These are phyloP conservation scores for Globisporangium carolinianum DNA, from an alignment of 352 stramenopile genomes.

Conservation along the genomic window DNA sequence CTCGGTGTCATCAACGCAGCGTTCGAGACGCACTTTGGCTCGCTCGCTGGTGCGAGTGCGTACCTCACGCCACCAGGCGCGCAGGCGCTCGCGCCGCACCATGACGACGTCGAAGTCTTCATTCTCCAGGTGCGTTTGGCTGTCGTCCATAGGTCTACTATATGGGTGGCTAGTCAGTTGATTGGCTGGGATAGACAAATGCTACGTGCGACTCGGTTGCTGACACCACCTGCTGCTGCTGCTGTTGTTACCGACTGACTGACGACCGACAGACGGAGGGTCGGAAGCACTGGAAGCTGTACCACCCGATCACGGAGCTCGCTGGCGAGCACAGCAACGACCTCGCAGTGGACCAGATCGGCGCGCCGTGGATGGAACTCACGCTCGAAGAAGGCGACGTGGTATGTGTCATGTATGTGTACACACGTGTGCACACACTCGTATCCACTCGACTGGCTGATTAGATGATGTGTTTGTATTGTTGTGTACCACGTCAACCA, in stretches of 20 bases:
- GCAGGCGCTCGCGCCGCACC: constrained; percentile 79
- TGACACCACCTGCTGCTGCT: too few species aligned
- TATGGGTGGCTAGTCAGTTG: background rate
- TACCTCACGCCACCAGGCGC: constrained; percentile 73
- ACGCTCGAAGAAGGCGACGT: constrained; percentile 79
- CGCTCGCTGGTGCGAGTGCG: constrained; percentile 65
- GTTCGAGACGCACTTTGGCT: constrained; percentile 74
- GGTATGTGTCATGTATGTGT: constrained; percentile 20
- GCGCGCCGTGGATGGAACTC: constrained; percentile 75
- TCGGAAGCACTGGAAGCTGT: constrained; percentile 87
- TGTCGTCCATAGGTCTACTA: background rate
- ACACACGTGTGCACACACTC: too few species aligned
- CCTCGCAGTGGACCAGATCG: constrained; percentile 52
- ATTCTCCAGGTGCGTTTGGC: constrained; percentile 37
- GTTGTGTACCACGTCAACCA: constrained; percentile 6
- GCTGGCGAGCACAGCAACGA: constrained; percentile 77
- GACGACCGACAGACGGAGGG: constrained; percentile 50
- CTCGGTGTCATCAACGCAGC: constrained; percentile 71
- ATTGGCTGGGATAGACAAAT: background rate
- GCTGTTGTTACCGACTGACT: too few species aligned
- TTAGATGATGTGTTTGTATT: background rate
- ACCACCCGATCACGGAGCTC: constrained; percentile 63
- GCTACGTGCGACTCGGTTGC: background rate
- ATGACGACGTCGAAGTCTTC: constrained; percentile 86
- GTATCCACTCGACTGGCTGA: too few species aligned